A percentile compares a stretch with the other conserved stretches of the same genome.
Conservation (phyloP, 1,284 basidiomycete species). For the Cerioporus squamosus region DNA sequence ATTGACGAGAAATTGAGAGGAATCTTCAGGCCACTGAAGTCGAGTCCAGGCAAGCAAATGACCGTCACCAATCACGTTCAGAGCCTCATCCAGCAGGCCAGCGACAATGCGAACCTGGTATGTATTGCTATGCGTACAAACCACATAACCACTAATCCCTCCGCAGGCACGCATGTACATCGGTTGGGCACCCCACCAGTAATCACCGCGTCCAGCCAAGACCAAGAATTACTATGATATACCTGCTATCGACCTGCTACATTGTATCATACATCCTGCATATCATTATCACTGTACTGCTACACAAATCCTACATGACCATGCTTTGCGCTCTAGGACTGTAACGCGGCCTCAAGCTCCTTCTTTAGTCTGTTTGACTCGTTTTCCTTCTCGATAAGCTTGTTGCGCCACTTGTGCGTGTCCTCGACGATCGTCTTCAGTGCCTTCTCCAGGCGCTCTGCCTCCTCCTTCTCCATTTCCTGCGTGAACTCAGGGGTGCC, state of each 20-base stretch:
- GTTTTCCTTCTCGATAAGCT: slow-evolving; percentile 74
- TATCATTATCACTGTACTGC: slow-evolving; percentile 14
- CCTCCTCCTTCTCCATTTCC: slow-evolving; percentile 88
- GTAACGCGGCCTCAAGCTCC: slow-evolving; percentile 40
- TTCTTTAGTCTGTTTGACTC: slow-evolving; percentile 68
- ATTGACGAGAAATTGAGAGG: slow-evolving; percentile 89
- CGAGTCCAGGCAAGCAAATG: slow-evolving; percentile 64
- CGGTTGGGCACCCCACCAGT: slow-evolving; percentile 89
- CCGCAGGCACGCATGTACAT: slow-evolving; percentile 76
- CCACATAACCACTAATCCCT: neutral
- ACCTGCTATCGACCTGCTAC: neutral
- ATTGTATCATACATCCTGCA: slow-evolving; percentile 21
- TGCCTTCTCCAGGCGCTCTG: slow-evolving; percentile 79
- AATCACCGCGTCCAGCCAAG: slow-evolving; percentile 18
- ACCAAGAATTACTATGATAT: neutral
- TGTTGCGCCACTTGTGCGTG: slow-evolving; percentile 60
- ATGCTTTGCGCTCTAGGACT: neutral
- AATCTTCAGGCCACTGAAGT: slow-evolving; percentile 65
- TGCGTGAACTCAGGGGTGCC: slow-evolving; percentile 81
- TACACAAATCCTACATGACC: slow-evolving; percentile 6
- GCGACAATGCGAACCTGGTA: slow-evolving; percentile 75
- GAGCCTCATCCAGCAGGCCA: slow-evolving; percentile 87
- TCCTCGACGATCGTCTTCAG: slow-evolving; percentile 69
- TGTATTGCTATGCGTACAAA: slow-evolving; percentile 51
- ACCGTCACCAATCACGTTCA: slow-evolving; percentile 89